phyloP scores from a whole-genome alignment of 2,329 filamentous ascomycete genomes.

The Dactylellina cionopaga region DNA sequence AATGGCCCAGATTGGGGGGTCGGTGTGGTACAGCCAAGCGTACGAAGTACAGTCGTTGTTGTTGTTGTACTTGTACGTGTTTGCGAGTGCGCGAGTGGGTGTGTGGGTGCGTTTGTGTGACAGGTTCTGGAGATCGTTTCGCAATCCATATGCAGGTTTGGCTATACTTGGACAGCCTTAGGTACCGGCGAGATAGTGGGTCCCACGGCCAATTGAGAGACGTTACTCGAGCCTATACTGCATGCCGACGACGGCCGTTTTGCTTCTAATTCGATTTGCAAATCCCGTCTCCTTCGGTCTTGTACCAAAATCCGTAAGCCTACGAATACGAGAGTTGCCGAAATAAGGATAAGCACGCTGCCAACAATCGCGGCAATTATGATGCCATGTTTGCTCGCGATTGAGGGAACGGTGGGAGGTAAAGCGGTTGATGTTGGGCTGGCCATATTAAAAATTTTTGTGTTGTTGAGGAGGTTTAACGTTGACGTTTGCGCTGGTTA shows the following conservation, averaged over 20 bases:
- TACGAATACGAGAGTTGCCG: conserved; percentile 26
- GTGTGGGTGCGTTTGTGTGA: too few species aligned
- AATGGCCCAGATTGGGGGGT: too few species aligned
- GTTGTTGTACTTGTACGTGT: too few species aligned
- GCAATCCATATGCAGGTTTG: too few species aligned
- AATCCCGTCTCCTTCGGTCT: conserved; percentile 32
- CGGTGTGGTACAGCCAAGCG: too few species aligned
- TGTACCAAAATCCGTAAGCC: conserved; percentile 19
- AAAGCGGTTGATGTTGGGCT: conserved; percentile 13
- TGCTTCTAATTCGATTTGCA: conserved; percentile 10
- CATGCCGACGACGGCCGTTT: background rate
- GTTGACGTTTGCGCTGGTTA: background rate
- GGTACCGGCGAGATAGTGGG: too few species aligned
- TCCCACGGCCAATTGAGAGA: too few species aligned
- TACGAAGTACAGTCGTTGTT: too few species aligned
- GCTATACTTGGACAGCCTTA: too few species aligned
- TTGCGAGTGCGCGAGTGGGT: too few species aligned
- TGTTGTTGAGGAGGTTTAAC: background rate
- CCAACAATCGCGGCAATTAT: conserved; percentile 19
- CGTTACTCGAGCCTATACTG: conserved; percentile 5
- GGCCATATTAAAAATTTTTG: background rate
- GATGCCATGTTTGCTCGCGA: conserved; percentile 30
- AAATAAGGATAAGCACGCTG: conserved; percentile 18
- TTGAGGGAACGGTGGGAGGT: conserved; percentile 17
- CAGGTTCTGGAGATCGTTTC: too few species aligned